phyloP scores from a whole-genome alignment of 768 basidiomycete species.

The Zangia roseola region DNA sequence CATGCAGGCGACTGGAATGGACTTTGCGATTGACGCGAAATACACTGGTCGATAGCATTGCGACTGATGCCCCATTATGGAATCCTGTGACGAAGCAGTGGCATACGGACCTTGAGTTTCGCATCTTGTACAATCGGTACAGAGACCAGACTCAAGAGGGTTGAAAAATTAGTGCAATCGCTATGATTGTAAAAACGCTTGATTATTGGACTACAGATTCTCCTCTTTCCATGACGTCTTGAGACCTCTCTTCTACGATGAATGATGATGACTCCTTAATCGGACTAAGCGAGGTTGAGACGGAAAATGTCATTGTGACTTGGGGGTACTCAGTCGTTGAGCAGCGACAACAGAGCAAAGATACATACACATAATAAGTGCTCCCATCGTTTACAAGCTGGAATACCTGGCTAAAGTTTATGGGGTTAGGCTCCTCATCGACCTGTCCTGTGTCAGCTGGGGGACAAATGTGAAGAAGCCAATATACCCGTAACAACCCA shows the following conservation, averaged over 20 bases:
- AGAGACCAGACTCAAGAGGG: background rate
- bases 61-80: no score
- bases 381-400: slow-evolving; percentile 76
- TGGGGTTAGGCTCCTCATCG: slow-evolving; percentile 74
- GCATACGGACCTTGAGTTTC: background rate
- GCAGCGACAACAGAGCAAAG: background rate
- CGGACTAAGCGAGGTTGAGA: slow-evolving; percentile 62
- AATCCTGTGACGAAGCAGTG: no score
- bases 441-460: slow-evolving; percentile 47
- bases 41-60: background rate
- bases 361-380: slow-evolving; percentile 82
- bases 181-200: slow-evolving; percentile 5
- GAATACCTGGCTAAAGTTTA: slow-evolving; percentile 92
- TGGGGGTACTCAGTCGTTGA: slow-evolving; percentile 4
- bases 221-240: slow-evolving; percentile 18
- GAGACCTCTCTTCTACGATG: slow-evolving; percentile 7
- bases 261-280: background rate
- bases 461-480: background rate
- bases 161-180: background rate
- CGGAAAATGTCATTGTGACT: slow-evolving; percentile 93
- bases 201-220: slow-evolving; percentile 6
- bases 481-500: slow-evolving; percentile 71
- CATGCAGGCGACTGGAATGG: slow-evolving; percentile 11
- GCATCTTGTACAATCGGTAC: background rate
- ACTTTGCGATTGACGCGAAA: slow-evolving; percentile 11